phyloP scores from a whole-genome alignment of 2,329 filamentous ascomycete genomes.

The Neophaeococcomyces aloes region DNA sequence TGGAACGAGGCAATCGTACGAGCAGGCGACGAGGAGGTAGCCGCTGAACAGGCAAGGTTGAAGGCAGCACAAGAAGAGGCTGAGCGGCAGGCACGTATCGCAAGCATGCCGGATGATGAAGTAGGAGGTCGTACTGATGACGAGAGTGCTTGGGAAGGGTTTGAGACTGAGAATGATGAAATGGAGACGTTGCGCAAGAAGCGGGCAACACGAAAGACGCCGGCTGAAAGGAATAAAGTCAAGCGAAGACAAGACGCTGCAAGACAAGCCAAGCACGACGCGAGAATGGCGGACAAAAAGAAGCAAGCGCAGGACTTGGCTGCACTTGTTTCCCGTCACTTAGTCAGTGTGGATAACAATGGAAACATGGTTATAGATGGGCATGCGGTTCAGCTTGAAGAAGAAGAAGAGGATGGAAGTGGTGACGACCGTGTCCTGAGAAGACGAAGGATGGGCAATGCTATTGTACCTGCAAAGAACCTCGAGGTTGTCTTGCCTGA shows the following conservation, averaged over 20 bases:
- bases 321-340: conserved; percentile 27
- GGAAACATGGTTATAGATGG: conserved; percentile 35
- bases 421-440: conserved; percentile 24
- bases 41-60: conserved; percentile 64
- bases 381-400: conserved; percentile 9
- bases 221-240: conserved; percentile 73
- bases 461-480: conserved; percentile 58
- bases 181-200: conserved; percentile 63
- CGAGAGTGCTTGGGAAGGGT: conserved; percentile 83
- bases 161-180: conserved; percentile 66
- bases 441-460: conserved; percentile 14
- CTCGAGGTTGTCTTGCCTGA: conserved; percentile 73
- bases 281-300: conserved; percentile 60
- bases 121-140: conserved; percentile 69
- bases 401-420: conserved; percentile 40
- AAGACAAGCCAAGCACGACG: conserved; percentile 62
- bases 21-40: conserved; percentile 69
- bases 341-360: conserved; percentile 41
- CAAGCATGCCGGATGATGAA: conserved; percentile 65
- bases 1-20: conserved; percentile 66
- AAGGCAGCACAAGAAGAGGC: conserved; percentile 47
- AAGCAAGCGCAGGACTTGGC: conserved; percentile 60
- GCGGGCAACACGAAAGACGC: conserved; percentile 73
- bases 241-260: conserved; percentile 85
- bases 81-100: conserved; percentile 56